Conservation (phyloP, 2,329 filamentous ascomycete species). For the Colletotrichum ledebouriae region DNA sequence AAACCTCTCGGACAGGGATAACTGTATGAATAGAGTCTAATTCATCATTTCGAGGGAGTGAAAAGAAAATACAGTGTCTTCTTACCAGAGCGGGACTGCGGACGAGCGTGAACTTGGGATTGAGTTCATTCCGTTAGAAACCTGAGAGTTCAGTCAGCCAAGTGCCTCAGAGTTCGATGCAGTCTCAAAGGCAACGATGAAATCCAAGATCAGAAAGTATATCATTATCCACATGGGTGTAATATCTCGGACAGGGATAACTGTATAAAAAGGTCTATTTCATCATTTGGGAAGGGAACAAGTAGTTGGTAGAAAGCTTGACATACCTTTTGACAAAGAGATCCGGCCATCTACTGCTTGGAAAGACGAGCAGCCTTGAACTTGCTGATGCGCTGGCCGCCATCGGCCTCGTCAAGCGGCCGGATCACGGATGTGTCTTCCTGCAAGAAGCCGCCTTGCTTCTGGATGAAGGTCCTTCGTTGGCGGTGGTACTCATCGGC, state of each 20-base stretch:
- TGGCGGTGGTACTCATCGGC: constrained; percentile 85
- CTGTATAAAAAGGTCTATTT: constrained; percentile 36
- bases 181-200: not conserved
- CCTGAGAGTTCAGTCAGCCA: constrained; percentile 17
- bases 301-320: not conserved
- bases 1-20: constrained; percentile 40
- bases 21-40: constrained; percentile 39
- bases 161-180: not conserved
- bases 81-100: constrained; percentile 10
- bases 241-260: constrained; percentile 39
- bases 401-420: constrained; percentile 76
- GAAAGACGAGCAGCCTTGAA: constrained; percentile 80
- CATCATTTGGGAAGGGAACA: constrained; percentile 27
- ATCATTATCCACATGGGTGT: constrained; percentile 36
- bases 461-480: constrained; percentile 85
- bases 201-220: constrained; percentile 36
- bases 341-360: constrained; percentile 57
- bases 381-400: constrained; percentile 75
- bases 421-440: constrained; percentile 77
- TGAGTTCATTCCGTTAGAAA: not conserved
- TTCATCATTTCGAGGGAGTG: constrained; percentile 34
- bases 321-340: constrained; percentile 43
- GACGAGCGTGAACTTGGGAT: not conserved
- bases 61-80: not conserved
- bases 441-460: constrained; percentile 84